Evolutionary conservation across 495 filamentous ascomycete genomes (phyloP).

Genomic region (Pseudoneurospora amorphoporcata): DNA sequence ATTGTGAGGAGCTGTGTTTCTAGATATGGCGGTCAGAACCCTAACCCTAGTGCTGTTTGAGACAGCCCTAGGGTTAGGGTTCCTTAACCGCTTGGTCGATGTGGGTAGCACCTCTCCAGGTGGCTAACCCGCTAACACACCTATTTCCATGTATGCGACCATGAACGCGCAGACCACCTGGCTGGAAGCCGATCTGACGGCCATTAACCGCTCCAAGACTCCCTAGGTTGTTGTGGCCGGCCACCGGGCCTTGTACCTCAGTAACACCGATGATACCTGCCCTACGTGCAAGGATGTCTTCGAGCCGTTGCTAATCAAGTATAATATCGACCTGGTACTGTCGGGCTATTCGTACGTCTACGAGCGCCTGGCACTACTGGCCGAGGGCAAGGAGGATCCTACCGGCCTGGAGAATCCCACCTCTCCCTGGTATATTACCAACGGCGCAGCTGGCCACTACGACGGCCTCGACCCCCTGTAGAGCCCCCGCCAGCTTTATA

Average conservation of each 20-base stretch:
- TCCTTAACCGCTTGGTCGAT: too few relatives aligned
- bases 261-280: conserved; percentile 21
- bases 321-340: conserved; percentile 42
- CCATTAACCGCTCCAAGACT: conserved; percentile 39
- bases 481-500: conserved; percentile 1
- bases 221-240: conserved; percentile 46
- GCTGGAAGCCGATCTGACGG: conserved; percentile 38
- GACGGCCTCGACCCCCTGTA: conserved; percentile 5
- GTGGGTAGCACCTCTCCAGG: too few relatives aligned
- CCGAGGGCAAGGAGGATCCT: conserved; percentile 22
- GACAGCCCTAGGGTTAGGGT: too few relatives aligned
- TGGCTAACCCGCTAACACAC: too few relatives aligned
- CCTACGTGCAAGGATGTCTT: conserved; percentile 37
- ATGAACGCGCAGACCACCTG: conserved; percentile 39
- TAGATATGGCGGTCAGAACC: too few relatives aligned
- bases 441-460: conserved; percentile 39
- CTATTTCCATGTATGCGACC: too few relatives aligned
- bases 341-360: conserved; percentile 43
- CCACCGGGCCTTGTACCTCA: conserved; percentile 42
- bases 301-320: conserved; percentile 36
- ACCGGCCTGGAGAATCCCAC: conserved; percentile 35
- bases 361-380: conserved; percentile 26
- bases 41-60: too few relatives aligned
- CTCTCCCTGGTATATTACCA: conserved; percentile 40
- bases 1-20: too few relatives aligned